Conservation (phyloP, 495 filamentous ascomycete species). For the Penicillium roqueforti region DNA sequence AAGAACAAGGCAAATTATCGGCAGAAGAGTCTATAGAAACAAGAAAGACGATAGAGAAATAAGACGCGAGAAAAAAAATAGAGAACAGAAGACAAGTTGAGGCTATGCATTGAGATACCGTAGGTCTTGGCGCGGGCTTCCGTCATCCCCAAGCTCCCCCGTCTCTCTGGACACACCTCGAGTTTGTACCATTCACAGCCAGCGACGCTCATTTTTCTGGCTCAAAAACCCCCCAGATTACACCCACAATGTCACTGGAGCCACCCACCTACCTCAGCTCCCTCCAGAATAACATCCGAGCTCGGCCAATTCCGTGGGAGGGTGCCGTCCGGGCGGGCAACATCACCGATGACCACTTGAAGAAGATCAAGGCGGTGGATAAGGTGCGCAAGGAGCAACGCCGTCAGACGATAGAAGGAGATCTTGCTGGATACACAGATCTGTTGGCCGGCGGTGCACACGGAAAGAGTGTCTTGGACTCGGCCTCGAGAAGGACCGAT, state of each 20-base stretch:
- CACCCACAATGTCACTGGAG: constrained; percentile 70
- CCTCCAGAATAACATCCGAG: constrained; percentile 91
- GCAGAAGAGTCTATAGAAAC: neutral
- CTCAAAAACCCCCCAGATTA: constrained; percentile 15
- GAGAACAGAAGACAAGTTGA: constrained; percentile 13
- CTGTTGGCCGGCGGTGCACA: constrained; percentile 73
- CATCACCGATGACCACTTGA: constrained; percentile 90
- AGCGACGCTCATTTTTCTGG: constrained; percentile 11
- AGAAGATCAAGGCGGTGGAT: constrained; percentile 95
- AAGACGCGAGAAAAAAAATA: constrained; percentile 1
- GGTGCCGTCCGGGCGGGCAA: constrained; percentile 90
- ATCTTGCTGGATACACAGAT: constrained; percentile 70
- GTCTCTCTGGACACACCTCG: constrained; percentile 13
- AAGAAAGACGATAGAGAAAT: constrained; percentile 9
- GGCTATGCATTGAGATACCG: constrained; percentile 20
- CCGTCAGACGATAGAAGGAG: constrained; percentile 71
- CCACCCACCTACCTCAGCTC: constrained; percentile 86
- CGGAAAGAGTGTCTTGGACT: constrained; percentile 74
- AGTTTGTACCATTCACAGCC: constrained; percentile 7
- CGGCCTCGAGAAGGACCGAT: constrained; percentile 72
- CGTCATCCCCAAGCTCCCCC: constrained; percentile 30
- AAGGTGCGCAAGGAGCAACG: constrained; percentile 90
- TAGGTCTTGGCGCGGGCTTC: constrained; percentile 31
- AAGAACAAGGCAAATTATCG: neutral
- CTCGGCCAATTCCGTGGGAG: constrained; percentile 95